These are phyloP conservation scores for Sphagnum contortum DNA, from an alignment of 225 moss, liverwort and hornwort species.

Conservation along the genomic window DNA sequence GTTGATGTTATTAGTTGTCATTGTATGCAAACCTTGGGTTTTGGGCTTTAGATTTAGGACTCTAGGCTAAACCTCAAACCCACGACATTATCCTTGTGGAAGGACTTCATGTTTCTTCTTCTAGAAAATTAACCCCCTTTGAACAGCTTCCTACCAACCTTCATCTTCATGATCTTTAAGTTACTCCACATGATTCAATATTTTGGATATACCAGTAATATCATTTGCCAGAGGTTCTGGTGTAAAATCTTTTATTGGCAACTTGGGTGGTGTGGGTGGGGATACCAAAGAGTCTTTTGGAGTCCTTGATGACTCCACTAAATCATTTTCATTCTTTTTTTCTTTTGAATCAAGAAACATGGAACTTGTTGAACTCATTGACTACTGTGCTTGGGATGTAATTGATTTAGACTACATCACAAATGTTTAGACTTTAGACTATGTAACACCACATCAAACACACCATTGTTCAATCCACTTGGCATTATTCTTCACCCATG, in stretches of 20 bases:
- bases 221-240: too few relatives aligned
- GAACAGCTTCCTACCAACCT: conserved; percentile 59
- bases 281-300: too few relatives aligned
- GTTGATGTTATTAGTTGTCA: conserved; percentile 22
- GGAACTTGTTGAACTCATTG: conserved; percentile 15
- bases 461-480: too few relatives aligned
- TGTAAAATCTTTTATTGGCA: too few relatives aligned
- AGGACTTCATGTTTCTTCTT: conserved; percentile 29
- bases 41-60: too few relatives aligned
- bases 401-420: conserved; percentile 4
- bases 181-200: conserved; percentile 4
- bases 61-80: too few relatives aligned
- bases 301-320: conserved; percentile 15
- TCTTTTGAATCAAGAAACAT: conserved; percentile 10
- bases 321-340: conserved; percentile 11
- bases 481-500: not conserved
- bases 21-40: conserved; percentile 13
- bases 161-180: conserved; percentile 33
- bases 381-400: conserved; percentile 6
- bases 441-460: conserved; percentile 1
- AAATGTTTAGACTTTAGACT: conserved; percentile 30
- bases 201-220: too few relatives aligned
- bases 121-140: conserved; percentile 30
- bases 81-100: conserved; percentile 15
- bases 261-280: too few relatives aligned